A percentile compares a stretch with the other conserved stretches of the same genome.
These are phyloP conservation scores for Auricularia auricula-judae DNA, from an alignment of 768 basidiomycete genomes.

Conservation along the genomic window DNA sequence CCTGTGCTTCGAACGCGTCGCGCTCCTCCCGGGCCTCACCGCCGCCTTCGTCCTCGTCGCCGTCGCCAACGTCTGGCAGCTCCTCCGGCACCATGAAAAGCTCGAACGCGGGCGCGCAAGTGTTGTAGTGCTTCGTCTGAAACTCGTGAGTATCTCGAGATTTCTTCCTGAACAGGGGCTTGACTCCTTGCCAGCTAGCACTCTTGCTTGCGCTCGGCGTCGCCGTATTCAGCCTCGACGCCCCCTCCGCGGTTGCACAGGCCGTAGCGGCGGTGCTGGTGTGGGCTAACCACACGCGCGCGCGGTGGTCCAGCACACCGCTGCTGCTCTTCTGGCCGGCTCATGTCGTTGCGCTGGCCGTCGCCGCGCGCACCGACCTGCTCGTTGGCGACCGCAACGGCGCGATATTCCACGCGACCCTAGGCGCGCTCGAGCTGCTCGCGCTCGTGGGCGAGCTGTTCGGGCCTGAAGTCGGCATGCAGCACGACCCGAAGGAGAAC, in stretches of 20 bases:
- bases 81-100: slow-evolving; percentile 15
- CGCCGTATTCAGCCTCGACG: slow-evolving; percentile 34
- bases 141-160: slow-evolving; percentile 43
- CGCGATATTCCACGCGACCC: slow-evolving; percentile 28
- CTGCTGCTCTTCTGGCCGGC: slow-evolving; percentile 78
- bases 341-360: slow-evolving; percentile 35
- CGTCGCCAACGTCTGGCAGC: slow-evolving; percentile 25
- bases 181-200: neutral
- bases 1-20: slow-evolving; percentile 70
- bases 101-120: slow-evolving; percentile 36
- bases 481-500: slow-evolving; percentile 33
- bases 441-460: slow-evolving; percentile 58
- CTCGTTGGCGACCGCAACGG: slow-evolving; percentile 24
- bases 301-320: slow-evolving; percentile 56
- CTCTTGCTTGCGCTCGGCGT: slow-evolving; percentile 28
- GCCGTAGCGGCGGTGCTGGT: slow-evolving; percentile 42
- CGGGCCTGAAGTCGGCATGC: slow-evolving; percentile 41
- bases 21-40: slow-evolving; percentile 46
- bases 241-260: slow-evolving; percentile 25
- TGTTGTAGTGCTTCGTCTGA: slow-evolving; percentile 39
- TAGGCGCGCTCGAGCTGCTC: slow-evolving; percentile 29
- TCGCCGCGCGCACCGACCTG: slow-evolving; percentile 51
- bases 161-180: neutral
- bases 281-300: slow-evolving; percentile 57
- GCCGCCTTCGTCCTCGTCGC: slow-evolving; percentile 32